Percentiles rank a stretch among this genome's conserved stretches.
phyloP scores from a whole-genome alignment of 2,329 filamentous ascomycete genomes.

The Diaporthe eres region DNA sequence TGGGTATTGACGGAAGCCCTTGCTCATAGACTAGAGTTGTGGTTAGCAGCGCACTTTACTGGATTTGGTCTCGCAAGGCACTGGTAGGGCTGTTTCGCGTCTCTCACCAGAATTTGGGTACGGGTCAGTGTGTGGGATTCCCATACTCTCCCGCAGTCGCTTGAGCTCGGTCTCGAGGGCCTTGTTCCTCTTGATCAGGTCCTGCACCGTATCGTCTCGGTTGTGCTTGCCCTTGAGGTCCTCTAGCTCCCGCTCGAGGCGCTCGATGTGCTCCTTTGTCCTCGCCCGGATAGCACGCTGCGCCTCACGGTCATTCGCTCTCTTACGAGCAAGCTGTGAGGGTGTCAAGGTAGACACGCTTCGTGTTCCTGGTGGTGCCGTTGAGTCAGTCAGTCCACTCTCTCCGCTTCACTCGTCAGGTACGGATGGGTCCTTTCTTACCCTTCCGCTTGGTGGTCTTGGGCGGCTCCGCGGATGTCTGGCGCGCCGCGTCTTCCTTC shows the following conservation, averaged over 20 bases:
- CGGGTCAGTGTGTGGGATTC: constrained; percentile 57
- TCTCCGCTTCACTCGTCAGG: constrained; percentile 35
- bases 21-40: constrained; percentile 56
- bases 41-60: constrained; percentile 36
- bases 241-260: constrained; percentile 80
- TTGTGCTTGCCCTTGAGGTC: constrained; percentile 72
- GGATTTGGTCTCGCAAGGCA: not conserved
- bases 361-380: constrained; percentile 66
- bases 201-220: constrained; percentile 66
- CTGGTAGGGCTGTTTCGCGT: constrained; percentile 13
- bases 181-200: constrained; percentile 66
- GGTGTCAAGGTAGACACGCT: constrained; percentile 90
- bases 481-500: constrained; percentile 54
- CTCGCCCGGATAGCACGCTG: constrained; percentile 89
- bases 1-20: constrained; percentile 53
- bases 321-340: constrained; percentile 89
- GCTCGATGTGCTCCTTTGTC: constrained; percentile 88
- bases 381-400: constrained; percentile 39
- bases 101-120: constrained; percentile 57
- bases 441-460: constrained; percentile 63
- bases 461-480: constrained; percentile 59
- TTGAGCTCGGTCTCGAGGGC: constrained; percentile 67
- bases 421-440: constrained; percentile 47
- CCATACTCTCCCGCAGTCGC: constrained; percentile 61
- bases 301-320: constrained; percentile 91